Evolutionary conservation across 495 filamentous ascomycete species (phyloP).

Genomic region (Chaetomium cochliodes): DNA sequence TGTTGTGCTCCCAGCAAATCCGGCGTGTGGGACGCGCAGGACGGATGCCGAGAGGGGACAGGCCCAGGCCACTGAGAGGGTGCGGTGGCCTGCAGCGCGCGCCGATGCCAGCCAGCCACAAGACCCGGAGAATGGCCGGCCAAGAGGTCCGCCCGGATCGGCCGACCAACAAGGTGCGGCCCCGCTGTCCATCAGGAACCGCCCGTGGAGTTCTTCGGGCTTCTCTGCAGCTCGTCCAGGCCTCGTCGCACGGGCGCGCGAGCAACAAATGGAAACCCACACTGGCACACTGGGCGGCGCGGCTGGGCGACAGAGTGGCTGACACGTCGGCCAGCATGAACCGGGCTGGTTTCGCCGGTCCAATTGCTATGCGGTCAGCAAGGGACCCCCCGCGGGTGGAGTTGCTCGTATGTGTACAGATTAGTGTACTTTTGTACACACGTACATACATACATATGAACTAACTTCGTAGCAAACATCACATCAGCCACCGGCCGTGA

Average conservation of each 20-base stretch:
- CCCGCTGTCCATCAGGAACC: background rate
- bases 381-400: background rate
- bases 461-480: background rate
- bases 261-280: background rate
- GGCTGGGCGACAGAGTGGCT: constrained; percentile 11
- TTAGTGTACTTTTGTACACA: too few species aligned
- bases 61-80: background rate
- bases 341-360: constrained; percentile 1
- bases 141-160: constrained; percentile 6
- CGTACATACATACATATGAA: too few species aligned
- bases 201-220: constrained; percentile 20
- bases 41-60: constrained; percentile 5
- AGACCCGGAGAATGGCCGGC: constrained; percentile 1
- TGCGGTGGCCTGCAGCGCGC: background rate
- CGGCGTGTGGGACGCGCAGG: constrained; percentile 1
- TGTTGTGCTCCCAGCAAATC: background rate
- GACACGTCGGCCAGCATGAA: constrained; percentile 19
- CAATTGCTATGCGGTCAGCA: constrained; percentile 8
- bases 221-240: constrained; percentile 16
- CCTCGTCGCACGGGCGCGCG: background rate
- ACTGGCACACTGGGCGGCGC: constrained; percentile 16
- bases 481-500: background rate
- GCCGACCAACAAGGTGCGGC: constrained; percentile 11
- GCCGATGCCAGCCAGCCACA: constrained; percentile 3
- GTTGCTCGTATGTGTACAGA: background rate